Conservation (phyloP, 805 yeast genomes). For the Kazachstania africana region DNA sequence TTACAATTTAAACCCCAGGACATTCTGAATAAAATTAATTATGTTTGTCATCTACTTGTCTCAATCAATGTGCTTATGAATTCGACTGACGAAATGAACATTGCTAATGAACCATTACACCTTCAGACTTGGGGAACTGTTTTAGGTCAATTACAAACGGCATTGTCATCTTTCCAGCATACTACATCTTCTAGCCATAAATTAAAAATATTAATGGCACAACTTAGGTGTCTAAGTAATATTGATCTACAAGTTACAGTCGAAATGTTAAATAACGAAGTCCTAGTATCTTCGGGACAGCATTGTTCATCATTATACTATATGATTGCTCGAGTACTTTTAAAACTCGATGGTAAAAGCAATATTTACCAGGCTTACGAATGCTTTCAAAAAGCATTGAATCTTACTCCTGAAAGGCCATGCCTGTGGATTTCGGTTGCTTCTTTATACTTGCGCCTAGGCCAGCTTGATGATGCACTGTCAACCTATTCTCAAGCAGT, state of each 20-base stretch:
- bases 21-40: conserved; percentile 7
- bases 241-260: conserved; percentile 1
- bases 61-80: conserved; percentile 1
- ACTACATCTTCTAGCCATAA: conserved; percentile 7
- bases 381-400: conserved; percentile 12
- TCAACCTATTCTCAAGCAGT: conserved; percentile 60
- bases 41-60: conserved; percentile 8
- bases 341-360: conserved; percentile 6
- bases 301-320: conserved; percentile 7
- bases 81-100: too few relatives aligned
- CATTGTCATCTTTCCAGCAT: conserved; percentile 5
- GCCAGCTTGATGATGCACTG: conserved; percentile 53
- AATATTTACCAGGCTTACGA: conserved; percentile 12
- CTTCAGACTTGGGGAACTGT: too few relatives aligned
- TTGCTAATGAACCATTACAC: not conserved
- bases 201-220: conserved; percentile 6
- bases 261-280: conserved; percentile 5
- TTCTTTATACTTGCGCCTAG: conserved; percentile 42
- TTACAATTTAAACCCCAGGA: conserved; percentile 4
- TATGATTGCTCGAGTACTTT: conserved; percentile 8
- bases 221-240: conserved; percentile 4
- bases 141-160: conserved; percentile 5
- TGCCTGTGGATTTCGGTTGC: conserved; percentile 61
- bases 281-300: conserved; percentile 1
- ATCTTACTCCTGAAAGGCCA: conserved; percentile 24